Percentiles rank a stretch among this genome's conserved stretches.
Conservation (phyloP, 768 basidiomycete genomes). For the Crassisporium funariophilum region DNA sequence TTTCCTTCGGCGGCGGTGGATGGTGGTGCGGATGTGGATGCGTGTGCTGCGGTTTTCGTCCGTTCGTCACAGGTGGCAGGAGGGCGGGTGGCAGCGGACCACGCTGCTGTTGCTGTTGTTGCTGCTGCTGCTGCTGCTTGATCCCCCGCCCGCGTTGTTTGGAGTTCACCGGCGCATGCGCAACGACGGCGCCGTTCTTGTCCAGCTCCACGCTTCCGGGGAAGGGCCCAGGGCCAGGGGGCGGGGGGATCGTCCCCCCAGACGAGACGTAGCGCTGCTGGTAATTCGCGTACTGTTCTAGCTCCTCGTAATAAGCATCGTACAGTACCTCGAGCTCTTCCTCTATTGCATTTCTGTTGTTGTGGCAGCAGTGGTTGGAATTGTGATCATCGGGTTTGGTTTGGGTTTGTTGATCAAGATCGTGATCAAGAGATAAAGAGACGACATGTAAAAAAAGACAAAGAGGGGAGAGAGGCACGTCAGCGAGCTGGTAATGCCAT, state of each 20-base stretch:
- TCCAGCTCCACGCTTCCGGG: slow-evolving; percentile 97
- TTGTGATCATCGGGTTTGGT: too few species aligned
- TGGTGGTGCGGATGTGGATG: slow-evolving; percentile 37
- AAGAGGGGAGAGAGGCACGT: slow-evolving; percentile 16
- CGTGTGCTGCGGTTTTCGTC: slow-evolving; percentile 22
- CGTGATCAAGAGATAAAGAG: slow-evolving; percentile 32
- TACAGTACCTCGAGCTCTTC: slow-evolving; percentile 99
- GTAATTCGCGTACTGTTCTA: slow-evolving; percentile 98
- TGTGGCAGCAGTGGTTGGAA: slow-evolving; percentile 25
- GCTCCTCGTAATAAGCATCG: slow-evolving; percentile 99
- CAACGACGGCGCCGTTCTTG: slow-evolving; percentile 69
- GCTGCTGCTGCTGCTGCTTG: slow-evolving; percentile 23
- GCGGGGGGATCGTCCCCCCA: slow-evolving; percentile 86
- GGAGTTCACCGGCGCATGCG: slow-evolving; percentile 23
- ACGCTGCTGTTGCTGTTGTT: too few species aligned
- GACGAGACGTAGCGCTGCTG: slow-evolving; percentile 95
- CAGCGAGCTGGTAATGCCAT: slow-evolving; percentile 17
- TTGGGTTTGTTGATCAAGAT: too few species aligned
- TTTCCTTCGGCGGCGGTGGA: slow-evolving; percentile 58
- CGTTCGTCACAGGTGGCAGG: slow-evolving; percentile 19
- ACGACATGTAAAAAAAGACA: slow-evolving; percentile 17
- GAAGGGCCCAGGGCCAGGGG: slow-evolving; percentile 96
- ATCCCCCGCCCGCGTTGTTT: slow-evolving; percentile 21
- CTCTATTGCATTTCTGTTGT: slow-evolving; percentile 89
- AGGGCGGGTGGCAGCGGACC: slow-evolving; percentile 14